Conservation (phyloP, 2,329 filamentous ascomycete genomes). For the Phaeosphaeria sp. region DNA sequence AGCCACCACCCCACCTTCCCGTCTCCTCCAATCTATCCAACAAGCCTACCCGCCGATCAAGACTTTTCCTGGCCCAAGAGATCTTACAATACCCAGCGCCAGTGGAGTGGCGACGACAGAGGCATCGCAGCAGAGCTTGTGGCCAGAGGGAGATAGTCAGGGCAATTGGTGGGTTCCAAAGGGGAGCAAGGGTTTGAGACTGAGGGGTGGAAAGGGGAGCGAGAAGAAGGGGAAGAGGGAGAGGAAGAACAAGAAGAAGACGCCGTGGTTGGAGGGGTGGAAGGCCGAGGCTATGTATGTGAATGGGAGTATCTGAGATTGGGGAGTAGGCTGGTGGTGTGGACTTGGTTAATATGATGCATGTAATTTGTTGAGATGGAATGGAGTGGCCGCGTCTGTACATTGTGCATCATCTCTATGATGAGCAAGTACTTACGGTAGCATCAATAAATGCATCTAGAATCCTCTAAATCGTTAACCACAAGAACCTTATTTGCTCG, state of each 20-base stretch:
- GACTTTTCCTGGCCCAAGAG: neutral
- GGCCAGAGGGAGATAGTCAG: constrained; percentile 2
- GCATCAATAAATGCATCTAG: too few species aligned
- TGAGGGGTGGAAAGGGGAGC: neutral
- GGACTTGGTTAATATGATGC: too few species aligned
- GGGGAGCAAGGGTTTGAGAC: neutral
- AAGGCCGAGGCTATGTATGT: neutral
- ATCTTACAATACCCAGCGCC: neutral
- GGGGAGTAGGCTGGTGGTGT: neutral
- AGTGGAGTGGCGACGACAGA: neutral
- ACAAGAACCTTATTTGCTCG: too few species aligned
- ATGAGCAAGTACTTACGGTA: too few species aligned
- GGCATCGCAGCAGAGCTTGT: neutral
- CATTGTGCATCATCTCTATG: too few species aligned
- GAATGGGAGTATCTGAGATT: neutral
- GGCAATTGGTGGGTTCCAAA: neutral
- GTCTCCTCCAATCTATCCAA: neutral
- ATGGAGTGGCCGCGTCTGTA: too few species aligned
- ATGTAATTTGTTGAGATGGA: too few species aligned
- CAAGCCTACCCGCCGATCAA: neutral
- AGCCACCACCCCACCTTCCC: neutral
- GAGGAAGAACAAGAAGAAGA: neutral
- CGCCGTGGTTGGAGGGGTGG: neutral
- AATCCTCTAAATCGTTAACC: too few species aligned
- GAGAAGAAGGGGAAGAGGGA: neutral